These are phyloP conservation scores for Arthrobotrys sinensis DNA, from an alignment of 2,329 filamentous ascomycete genomes.

Conservation along the genomic window DNA sequence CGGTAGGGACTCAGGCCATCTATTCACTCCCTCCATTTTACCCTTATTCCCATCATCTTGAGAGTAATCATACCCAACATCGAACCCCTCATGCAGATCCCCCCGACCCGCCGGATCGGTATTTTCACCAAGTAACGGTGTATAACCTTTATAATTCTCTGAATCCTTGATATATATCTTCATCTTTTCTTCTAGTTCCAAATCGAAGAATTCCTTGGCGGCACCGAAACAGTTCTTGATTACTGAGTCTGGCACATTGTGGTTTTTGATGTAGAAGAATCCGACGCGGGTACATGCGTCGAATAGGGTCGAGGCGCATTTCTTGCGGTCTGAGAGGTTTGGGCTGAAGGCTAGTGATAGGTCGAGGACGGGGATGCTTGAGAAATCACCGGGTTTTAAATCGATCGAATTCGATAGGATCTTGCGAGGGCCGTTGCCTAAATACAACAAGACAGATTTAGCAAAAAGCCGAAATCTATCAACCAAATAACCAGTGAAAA, in stretches of 20 bases:
- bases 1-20: conserved; percentile 62
- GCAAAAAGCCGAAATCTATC: not conserved
- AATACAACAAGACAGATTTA: not conserved
- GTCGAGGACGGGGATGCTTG: conserved; percentile 73
- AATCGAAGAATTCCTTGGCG: conserved; percentile 62
- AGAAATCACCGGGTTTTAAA: conserved; percentile 47
- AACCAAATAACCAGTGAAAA: not conserved
- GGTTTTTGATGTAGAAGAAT: conserved; percentile 73
- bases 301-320: conserved; percentile 69
- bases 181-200: conserved; percentile 63
- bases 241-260: conserved; percentile 30
- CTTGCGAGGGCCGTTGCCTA: conserved; percentile 57
- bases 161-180: conserved; percentile 63
- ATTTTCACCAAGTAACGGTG: conserved; percentile 61
- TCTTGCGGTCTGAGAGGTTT: conserved; percentile 66
- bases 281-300: conserved; percentile 71
- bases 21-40: conserved; percentile 61
- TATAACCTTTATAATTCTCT: conserved; percentile 63
- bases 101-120: conserved; percentile 61
- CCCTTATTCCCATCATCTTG: conserved; percentile 44
- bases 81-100: conserved; percentile 64
- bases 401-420: conserved; percentile 57
- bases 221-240: conserved; percentile 24
- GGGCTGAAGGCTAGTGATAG: conserved; percentile 68
- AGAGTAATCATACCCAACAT: conserved; percentile 62